Evolutionary conservation across 1,284 basidiomycete genomes (phyloP), one percentile per base, ranked within the genome.

Genomic region (Boletus smithii): DNA sequence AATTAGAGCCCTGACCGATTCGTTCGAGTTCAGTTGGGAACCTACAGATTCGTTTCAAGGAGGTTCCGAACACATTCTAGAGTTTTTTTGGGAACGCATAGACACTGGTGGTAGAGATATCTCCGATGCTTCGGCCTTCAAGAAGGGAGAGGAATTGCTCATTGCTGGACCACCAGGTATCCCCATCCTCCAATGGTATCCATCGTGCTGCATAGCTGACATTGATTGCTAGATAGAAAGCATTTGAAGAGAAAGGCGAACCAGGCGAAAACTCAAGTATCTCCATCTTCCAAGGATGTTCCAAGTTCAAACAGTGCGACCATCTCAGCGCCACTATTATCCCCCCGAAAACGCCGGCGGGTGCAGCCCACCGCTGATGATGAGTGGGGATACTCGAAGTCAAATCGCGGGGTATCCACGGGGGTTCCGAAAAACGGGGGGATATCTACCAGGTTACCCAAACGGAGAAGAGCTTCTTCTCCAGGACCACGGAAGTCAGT

Each of bases 11-110:
- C 42, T 49, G 8, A 49, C 34, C n/a, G 47, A 60, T 47, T 18
- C 11, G 16, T 37, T 31, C 29, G 44, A 24, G 23, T 44, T 27
- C 44, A 88, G 84, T 13, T 88, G 85, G 85, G 85, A 88, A 54
- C 85, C 85, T 6, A 60, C 67, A 13, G 72, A 76, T 37, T 83
- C 81, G 7, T 86, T 88, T 51, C 61, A 63, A 32, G 65, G 50
- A 10, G 78, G 74, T 8, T 83, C 82, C 3, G 76, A 81, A 52
- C 72, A 79, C 42, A 72, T 84, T 18, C 54, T 88, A 9, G 62
- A 74, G 13, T 59, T 60, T 1, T 88, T 88, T 53, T 88, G 85
- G 85, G 62, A 70, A 38, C 75, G 77, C 31, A 69, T 77, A 23
- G 68, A 76, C 44, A 67, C 70, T 1, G 68, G 67, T 38, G 78